Evolutionary conservation across 305 asterid species (phyloP).

Genomic region (Rubia tinctorum): DNA sequence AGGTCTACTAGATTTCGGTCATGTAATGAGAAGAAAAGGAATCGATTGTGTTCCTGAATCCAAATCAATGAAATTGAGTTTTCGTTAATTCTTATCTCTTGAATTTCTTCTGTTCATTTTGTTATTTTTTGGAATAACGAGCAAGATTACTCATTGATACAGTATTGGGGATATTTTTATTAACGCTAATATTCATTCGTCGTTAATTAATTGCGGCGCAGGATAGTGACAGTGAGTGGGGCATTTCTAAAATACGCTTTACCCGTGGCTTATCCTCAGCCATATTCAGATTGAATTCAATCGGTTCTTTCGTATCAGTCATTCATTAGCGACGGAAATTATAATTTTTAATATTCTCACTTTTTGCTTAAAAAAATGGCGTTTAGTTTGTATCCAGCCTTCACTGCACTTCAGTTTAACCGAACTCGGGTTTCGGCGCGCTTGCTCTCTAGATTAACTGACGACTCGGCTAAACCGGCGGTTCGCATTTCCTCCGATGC

Average conservation of each 20-base stretch:
- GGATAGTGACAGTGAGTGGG: background rate
- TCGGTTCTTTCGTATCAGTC: background rate
- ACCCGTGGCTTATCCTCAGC: conserved; percentile 14
- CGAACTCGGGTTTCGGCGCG: conserved; percentile 21
- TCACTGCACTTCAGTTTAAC: conserved; percentile 2
- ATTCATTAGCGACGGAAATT: background rate
- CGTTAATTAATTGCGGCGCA: too few species aligned
- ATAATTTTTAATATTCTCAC: background rate
- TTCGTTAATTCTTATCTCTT: too few species aligned
- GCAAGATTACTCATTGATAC: too few species aligned
- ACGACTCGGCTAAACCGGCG: conserved; percentile 43
- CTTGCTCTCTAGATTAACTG: conserved; percentile 30
- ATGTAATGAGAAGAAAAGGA: conserved; percentile 1
- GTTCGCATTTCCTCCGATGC: conserved; percentile 62
- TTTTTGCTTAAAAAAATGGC: conserved; percentile 15
- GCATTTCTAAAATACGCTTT: background rate
- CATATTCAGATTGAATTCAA: conserved; percentile 8
- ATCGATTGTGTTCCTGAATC: background rate
- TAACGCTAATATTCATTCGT: too few species aligned
- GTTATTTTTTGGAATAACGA: too few species aligned
- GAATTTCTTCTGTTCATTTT: too few species aligned
- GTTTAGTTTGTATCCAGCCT: conserved; percentile 18
- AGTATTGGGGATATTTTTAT: too few species aligned
- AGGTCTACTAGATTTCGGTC: background rate
- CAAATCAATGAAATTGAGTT: background rate